phyloP scores from a whole-genome alignment of 495 filamentous ascomycete species.

The Extremus antarcticus region DNA sequence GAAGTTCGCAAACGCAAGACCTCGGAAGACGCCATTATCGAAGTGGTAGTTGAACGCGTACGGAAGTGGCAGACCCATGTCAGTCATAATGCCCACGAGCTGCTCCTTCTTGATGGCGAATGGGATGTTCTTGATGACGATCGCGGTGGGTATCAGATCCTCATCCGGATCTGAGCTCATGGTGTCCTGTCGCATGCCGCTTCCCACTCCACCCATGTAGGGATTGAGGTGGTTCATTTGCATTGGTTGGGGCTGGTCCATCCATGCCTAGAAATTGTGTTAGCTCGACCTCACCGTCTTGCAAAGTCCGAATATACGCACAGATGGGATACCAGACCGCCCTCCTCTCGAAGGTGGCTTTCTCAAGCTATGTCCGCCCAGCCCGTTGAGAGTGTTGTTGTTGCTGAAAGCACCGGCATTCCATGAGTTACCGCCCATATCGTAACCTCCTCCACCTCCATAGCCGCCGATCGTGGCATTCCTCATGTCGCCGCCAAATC shows the following conservation, averaged over 20 bases:
- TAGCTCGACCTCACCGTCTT: neutral
- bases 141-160: conserved; percentile 93
- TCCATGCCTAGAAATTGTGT: conserved; percentile 34
- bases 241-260: conserved; percentile 47
- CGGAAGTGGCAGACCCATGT: conserved; percentile 77
- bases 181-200: conserved; percentile 38
- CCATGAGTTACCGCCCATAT: conserved; percentile 49
- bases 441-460: conserved; percentile 35
- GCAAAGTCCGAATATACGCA: conserved; percentile 23
- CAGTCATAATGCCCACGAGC: conserved; percentile 82
- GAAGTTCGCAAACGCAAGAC: conserved; percentile 96
- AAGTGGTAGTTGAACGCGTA: conserved; percentile 99
- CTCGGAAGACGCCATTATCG: conserved; percentile 93
- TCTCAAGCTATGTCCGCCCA: conserved; percentile 45
- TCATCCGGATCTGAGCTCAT: conserved; percentile 51
- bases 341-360: conserved; percentile 42
- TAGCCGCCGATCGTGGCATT: conserved; percentile 46
- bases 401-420: conserved; percentile 40
- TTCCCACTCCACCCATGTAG: conserved; percentile 1
- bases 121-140: conserved; percentile 99
- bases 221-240: conserved; percentile 21
- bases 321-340: conserved; percentile 47
- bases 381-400: conserved; percentile 41
- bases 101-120: conserved; percentile 98
- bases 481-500: conserved; percentile 42